phyloP scores from a whole-genome alignment of 768 basidiomycete species.

The Boletus reticulatus region DNA sequence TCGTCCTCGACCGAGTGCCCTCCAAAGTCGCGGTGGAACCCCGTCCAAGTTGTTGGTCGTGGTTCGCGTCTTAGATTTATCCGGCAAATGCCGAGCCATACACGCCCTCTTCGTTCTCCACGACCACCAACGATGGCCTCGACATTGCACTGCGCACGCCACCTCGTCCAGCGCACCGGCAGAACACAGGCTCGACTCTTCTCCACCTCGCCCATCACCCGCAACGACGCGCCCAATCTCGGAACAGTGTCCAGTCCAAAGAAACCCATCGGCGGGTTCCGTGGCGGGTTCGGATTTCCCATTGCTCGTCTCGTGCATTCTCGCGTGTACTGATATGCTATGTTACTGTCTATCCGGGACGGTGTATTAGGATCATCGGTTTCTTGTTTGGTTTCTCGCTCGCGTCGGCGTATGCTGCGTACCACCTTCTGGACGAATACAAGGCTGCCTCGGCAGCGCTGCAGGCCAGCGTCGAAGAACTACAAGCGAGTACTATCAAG shows the following conservation, averaged over 20 bases:
- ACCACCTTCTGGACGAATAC: conserved; percentile 88
- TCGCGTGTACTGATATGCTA: neutral
- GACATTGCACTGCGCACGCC: conserved; percentile 20
- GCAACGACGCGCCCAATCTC: conserved; percentile 49
- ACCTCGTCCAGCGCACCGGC: conserved; percentile 13
- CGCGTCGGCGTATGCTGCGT: conserved; percentile 83
- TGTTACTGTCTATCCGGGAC: too few relatives aligned
- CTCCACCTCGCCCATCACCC: conserved; percentile 42
- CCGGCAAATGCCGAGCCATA: conserved; percentile 25
- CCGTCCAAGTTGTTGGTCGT: too few relatives aligned
- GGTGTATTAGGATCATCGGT: conserved; percentile 60
- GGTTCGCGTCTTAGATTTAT: neutral
- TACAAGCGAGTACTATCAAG: conserved; percentile 82
- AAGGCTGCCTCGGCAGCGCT: conserved; percentile 84
- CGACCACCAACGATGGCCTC: conserved; percentile 34
- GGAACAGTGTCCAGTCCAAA: conserved; percentile 57
- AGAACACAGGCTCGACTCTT: conserved; percentile 34
- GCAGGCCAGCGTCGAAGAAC: conserved; percentile 83
- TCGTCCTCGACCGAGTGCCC: neutral
- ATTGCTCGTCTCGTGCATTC: conserved; percentile 5
- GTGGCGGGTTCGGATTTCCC: conserved; percentile 50
- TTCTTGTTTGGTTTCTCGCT: conserved; percentile 90
- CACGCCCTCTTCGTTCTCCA: neutral
- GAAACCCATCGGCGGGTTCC: conserved; percentile 74
- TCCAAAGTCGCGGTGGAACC: too few relatives aligned